Percentiles rank a stretch among this genome's conserved stretches.
phyloP scores from a whole-genome alignment of 331 rosid species.

The Stylosanthes scabra region DNA sequence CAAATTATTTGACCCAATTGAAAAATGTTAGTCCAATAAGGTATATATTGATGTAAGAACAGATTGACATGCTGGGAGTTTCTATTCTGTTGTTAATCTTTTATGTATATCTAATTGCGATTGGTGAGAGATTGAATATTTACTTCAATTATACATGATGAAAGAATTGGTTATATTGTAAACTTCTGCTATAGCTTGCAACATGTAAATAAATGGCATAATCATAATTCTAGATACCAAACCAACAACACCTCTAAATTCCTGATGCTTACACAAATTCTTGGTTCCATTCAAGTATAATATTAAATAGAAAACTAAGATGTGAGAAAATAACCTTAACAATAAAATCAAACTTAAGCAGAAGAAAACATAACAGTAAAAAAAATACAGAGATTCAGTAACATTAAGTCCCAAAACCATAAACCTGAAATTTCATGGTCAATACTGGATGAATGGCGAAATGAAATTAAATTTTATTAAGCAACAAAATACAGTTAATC shows the following conservation, averaged over 20 bases:
- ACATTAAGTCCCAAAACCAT: not conserved
- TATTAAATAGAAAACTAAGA: not conserved
- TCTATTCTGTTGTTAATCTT: not conserved
- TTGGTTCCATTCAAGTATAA: not conserved
- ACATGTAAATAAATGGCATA: not conserved
- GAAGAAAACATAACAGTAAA: not conserved
- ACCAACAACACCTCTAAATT: not conserved
- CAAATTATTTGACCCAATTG: slow-evolving; percentile 3
- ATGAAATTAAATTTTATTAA: not conserved
- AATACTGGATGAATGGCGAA: not conserved
- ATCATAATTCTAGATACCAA: not conserved
- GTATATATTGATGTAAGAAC: not conserved
- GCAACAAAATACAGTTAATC: not conserved
- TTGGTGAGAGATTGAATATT: no score
- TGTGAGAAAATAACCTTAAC: not conserved
- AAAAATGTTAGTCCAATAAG: not conserved
- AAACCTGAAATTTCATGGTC: not conserved
- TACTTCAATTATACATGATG: no score
- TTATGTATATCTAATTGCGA: not conserved
- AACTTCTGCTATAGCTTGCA: not conserved
- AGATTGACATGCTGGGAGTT: not conserved
- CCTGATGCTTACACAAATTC: not conserved
- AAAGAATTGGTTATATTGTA: not conserved
- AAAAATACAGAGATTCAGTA: not conserved
- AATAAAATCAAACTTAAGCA: not conserved